phyloP scores from a whole-genome alignment of 2,329 filamentous ascomycete genomes.

The Cadophora sp. region DNA sequence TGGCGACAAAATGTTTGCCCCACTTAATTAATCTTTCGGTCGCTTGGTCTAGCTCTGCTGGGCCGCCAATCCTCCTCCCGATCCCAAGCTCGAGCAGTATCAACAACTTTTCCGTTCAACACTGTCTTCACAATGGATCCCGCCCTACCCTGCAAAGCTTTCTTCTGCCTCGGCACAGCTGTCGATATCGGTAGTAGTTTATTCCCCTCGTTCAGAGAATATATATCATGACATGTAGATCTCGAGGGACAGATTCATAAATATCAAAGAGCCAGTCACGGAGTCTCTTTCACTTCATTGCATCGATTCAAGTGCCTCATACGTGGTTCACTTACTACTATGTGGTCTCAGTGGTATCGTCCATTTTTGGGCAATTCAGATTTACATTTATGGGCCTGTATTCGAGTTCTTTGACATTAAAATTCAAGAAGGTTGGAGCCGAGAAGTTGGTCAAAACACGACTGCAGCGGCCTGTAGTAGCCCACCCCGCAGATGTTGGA shows the following conservation, averaged over 20 bases:
- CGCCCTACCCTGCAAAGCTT: conserved; percentile 36
- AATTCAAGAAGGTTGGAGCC: background rate
- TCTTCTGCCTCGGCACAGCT: conserved; percentile 40
- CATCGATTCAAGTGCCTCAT: conserved; percentile 70
- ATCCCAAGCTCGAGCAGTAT: background rate
- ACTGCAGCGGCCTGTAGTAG: conserved; percentile 11
- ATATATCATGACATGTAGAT: conserved; percentile 44
- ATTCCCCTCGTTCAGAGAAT: conserved; percentile 39
- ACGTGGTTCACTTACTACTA: conserved; percentile 93
- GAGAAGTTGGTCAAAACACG: background rate
- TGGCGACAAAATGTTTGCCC: background rate
- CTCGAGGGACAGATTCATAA: conserved; percentile 31
- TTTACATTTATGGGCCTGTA: conserved; percentile 58
- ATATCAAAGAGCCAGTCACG: conserved; percentile 10
- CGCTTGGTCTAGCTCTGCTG: background rate
- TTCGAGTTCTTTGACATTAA: conserved; percentile 59
- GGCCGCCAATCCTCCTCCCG: background rate
- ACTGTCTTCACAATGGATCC: conserved; percentile 36
- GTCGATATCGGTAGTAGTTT: conserved; percentile 38
- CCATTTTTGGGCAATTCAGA: conserved; percentile 77
- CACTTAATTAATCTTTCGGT: background rate
- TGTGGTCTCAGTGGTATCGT: conserved; percentile 70
- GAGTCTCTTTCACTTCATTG: conserved; percentile 32
- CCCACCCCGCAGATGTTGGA: background rate
- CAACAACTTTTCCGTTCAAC: background rate